Base-by-base conservation (phyloP, 2,329 filamentous ascomycete genomes). In the Parafenestella ontariensis region DNA sequence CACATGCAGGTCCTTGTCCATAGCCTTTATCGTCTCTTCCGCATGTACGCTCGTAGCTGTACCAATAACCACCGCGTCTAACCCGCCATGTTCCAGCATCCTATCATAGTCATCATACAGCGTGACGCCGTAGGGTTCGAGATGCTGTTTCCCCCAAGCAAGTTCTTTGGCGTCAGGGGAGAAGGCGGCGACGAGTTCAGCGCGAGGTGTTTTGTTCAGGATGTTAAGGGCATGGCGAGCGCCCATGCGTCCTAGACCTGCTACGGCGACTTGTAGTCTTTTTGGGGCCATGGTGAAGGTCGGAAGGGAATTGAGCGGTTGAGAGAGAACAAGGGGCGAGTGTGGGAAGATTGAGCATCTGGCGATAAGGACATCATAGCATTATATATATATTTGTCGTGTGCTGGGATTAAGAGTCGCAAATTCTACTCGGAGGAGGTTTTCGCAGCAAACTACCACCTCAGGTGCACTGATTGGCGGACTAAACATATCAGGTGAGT, bases 241-340 rank as follows among this genome's bases (percentile, higher is more conserved):
- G 43, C 81, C 82, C 79, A 84, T 84, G 59, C 82, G 79, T 28
- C 82, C 81, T 44, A 83, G 79, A 42, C 82, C 81, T 34, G 79
- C 79, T 46, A 79, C 78, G 48, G 74, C 81, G 58, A 83, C 70
- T 58, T 78, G 58, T n/a, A 70, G 60, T 52, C 58, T 65, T 39
- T 51, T 56, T 29, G 62, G 66, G 49, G 60, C 55, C 65, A 68
- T 68, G 52, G 24, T 59, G 44, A 10, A 36, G 40, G 34, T 24
- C 20, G 15, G 10, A 20, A 6, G 28, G 18, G 20, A 7, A 29
- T 13, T 37, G 9, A 26, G n/a, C 5, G 42, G 13, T 8, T 7
- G 11, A 17, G n/a, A n/a, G n/a, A n/a, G n/a, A n/a, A n/a, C n/a
- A n/a, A n/a, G n/a, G n/a, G n/a, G n/a, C n/a, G n/a, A n/a, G n/a